Base-by-base conservation (phyloP, 305 asterid genomes). In the Fraxinus platypoda region DNA sequence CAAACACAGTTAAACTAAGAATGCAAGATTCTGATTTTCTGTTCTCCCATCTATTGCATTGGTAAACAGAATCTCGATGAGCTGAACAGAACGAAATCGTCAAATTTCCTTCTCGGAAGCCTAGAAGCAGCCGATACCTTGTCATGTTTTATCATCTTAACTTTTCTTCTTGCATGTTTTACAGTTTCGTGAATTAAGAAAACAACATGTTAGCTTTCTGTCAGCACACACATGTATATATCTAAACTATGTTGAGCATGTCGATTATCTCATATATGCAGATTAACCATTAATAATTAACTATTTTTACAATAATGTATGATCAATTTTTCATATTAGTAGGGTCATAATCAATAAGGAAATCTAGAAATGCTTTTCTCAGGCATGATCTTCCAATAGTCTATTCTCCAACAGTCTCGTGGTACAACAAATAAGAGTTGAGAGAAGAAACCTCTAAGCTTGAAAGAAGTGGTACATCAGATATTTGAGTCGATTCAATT, bases 401-500 rank as follows among this genome's bases (percentile, higher is more conserved):
- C 23, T 21, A 15, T 38, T 30, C 12, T 37, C 30, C 12, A 71
- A 64, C 6, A 62, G 8, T 62, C 43, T 30, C 23, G n/a, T 25
- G 19, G 33, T 30, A 75, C 3, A 25, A 26, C 35, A 31, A 28
- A 64, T 21, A 59, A 8, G 57, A 38, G 25, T 62, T 73, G 15
- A 73, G 86, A 77, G 81, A 81, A 80, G 86, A 81, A 84, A 94
- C 98, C 98, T 95, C 93, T 17, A 93, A 81, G 87, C 91, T 88
- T 80, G 95, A 85, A 88, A 95, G 94, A 75, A 92, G 80, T 7
- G 97, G 95, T 46, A 92, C 88, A 75, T 91, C 91, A 73, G 83
- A 77, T 23, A 83, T n/a, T 82, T 84, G 76, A 80, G 78, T 68
- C 34, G 84, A 46, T 75, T 84, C 90, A 76, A 87, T 83, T 78